Conservation (phyloP, 2,329 filamentous ascomycete genomes). For the Epichloe sibirici region DNA sequence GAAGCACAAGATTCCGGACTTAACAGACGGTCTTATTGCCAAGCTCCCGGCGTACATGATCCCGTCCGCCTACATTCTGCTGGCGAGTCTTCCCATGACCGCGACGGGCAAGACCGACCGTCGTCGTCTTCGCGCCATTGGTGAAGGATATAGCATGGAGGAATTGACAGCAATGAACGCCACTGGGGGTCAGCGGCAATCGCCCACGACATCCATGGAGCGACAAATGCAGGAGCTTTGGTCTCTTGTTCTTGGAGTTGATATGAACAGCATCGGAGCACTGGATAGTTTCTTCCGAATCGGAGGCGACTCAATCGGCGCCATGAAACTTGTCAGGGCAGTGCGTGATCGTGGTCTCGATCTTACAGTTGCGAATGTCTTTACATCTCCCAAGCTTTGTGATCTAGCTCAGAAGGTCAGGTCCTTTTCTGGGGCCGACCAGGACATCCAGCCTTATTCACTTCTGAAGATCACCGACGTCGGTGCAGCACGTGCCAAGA, state of each 20-base stretch:
- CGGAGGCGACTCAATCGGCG: conserved; percentile 25
- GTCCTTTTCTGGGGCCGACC: neutral
- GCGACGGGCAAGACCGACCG: conserved; percentile 9
- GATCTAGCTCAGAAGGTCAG: neutral
- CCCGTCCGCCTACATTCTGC: conserved; percentile 11
- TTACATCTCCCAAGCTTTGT: conserved; percentile 1
- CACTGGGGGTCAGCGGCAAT: neutral
- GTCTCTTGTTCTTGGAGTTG: conserved; percentile 7
- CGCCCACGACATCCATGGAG: neutral
- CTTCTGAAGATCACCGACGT: neutral
- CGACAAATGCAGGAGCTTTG: conserved; percentile 6
- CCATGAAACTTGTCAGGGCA: conserved; percentile 5
- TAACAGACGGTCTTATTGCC: conserved; percentile 5
- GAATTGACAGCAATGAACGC: neutral
- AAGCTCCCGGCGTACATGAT: conserved; percentile 8
- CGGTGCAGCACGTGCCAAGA: neutral
- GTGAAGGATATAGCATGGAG: neutral
- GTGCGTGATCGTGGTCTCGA: neutral
- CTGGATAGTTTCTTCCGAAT: conserved; percentile 8
- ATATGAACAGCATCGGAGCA: conserved; percentile 5
- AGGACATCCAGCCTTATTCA: neutral
- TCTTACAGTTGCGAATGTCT: conserved; percentile 11
- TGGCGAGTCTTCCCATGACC: conserved; percentile 7
- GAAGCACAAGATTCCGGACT: neutral
- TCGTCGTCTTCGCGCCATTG: conserved; percentile 3